Conservation (phyloP, 192 early-diverging fungal species). For the Linnemannia elongata region DNA sequence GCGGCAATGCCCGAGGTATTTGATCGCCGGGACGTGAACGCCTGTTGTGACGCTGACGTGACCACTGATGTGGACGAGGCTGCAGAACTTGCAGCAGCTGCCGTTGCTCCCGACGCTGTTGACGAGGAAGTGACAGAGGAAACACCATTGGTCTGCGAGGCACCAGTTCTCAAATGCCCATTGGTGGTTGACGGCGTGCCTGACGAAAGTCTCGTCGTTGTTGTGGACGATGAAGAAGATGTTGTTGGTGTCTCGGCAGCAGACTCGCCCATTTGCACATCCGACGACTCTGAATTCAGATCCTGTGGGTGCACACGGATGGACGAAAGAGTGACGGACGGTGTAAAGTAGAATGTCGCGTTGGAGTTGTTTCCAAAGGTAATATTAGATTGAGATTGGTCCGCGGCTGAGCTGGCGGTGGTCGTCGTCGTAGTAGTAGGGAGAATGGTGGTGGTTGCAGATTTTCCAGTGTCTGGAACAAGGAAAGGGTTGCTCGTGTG, state of each 20-base stretch:
- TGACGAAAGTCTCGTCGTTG: not conserved
- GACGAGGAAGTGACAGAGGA: constrained; percentile 7
- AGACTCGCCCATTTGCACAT: constrained; percentile 9
- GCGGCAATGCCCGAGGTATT: not conserved
- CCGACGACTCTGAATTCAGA: not conserved
- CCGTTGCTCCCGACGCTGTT: not conserved
- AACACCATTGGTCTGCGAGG: not conserved
- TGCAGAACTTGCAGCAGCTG: not conserved
- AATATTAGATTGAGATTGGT: not conserved
- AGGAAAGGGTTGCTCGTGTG: constrained; percentile 19
- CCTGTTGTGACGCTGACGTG: not conserved
- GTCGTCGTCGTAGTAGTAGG: not conserved
- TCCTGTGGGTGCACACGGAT: not conserved
- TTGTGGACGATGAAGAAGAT: not conserved
- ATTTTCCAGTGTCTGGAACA: not conserved
- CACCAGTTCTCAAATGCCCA: not conserved
- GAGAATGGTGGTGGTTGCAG: not conserved
- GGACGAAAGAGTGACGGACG: not conserved
- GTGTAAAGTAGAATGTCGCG: constrained; percentile 5
- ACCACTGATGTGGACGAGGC: not conserved
- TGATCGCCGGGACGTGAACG: not conserved
- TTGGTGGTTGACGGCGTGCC: not conserved
- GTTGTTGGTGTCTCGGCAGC: not conserved
- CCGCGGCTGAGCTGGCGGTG: not conserved
- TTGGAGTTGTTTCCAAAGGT: not conserved